Percentiles rank a stretch among this genome's conserved stretches.
Evolutionary conservation across 768 basidiomycete genomes (phyloP).

Genomic region (Podaxis rugospora): DNA sequence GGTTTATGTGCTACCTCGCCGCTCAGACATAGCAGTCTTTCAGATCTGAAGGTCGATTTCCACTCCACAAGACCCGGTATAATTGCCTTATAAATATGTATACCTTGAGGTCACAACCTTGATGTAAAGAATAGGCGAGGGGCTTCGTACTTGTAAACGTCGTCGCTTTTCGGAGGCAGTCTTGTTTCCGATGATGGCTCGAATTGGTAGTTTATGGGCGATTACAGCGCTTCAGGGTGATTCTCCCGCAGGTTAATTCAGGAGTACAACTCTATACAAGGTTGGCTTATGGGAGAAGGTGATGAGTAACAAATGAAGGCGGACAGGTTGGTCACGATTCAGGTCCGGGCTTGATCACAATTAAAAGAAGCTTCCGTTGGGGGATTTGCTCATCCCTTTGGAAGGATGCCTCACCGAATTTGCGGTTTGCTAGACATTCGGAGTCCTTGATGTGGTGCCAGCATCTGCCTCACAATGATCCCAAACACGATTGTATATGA

Average conservation of each 20-base stretch:
- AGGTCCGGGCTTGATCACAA: constrained; percentile 1
- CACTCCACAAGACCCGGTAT: background rate
- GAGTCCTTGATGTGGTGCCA: background rate
- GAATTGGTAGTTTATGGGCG: background rate
- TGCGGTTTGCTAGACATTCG: background rate
- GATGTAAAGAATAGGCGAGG: background rate
- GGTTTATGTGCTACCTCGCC: background rate
- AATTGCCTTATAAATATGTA: background rate
- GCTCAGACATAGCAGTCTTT: too few relatives aligned
- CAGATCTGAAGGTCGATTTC: background rate
- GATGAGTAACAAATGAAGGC: constrained; percentile 3
- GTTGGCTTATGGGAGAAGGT: constrained; percentile 7
- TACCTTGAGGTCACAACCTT: background rate
- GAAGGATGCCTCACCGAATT: background rate
- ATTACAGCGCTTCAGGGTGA: background rate
- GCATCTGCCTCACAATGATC: background rate
- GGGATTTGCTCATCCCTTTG: constrained; percentile 2
- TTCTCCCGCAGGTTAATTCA: constrained; percentile 10
- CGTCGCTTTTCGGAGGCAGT: background rate
- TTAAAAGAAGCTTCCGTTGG: constrained; percentile 7
- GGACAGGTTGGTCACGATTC: background rate
- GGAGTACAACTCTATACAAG: constrained; percentile 10
- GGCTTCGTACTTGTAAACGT: background rate
- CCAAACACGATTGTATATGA: background rate
- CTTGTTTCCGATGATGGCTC: background rate